Conservation (phyloP, 2,329 filamentous ascomycete genomes). For the Botrytis paeoniae region DNA sequence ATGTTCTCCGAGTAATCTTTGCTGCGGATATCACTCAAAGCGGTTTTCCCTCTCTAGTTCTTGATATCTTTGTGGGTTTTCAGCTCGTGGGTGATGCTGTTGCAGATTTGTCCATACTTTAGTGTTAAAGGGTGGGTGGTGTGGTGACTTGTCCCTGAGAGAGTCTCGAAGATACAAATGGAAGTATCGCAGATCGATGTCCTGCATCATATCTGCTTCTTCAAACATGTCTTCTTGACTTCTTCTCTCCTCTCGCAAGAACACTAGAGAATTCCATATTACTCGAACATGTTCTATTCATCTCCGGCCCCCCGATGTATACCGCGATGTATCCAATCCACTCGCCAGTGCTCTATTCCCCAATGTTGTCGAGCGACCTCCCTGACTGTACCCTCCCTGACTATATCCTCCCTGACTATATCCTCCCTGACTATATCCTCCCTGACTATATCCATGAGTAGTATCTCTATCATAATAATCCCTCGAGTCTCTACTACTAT, state of each 20-base stretch:
- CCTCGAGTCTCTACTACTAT: background rate
- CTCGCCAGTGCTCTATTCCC: background rate
- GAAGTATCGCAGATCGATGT: background rate
- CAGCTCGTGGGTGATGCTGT: background rate
- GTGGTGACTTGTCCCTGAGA: background rate
- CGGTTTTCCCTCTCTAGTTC: background rate
- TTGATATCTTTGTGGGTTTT: background rate
- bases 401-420: background rate
- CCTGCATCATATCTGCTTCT: background rate
- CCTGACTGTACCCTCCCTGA: background rate
- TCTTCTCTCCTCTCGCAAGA: background rate
- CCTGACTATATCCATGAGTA: background rate
- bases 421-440: too few species aligned
- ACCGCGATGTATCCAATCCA: background rate
- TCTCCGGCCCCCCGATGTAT: background rate
- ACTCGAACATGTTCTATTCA: background rate
- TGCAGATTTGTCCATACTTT: background rate
- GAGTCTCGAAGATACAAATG: background rate
- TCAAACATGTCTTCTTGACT: background rate
- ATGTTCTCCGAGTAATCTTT: background rate
- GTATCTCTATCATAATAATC: background rate
- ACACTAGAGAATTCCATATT: background rate
- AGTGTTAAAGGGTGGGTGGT: background rate
- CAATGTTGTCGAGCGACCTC: too few species aligned
- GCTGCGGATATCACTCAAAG: background rate